Evolutionary conservation across 2,329 filamentous ascomycete species (phyloP).

Genomic region (Tolypocladium paradoxum): DNA sequence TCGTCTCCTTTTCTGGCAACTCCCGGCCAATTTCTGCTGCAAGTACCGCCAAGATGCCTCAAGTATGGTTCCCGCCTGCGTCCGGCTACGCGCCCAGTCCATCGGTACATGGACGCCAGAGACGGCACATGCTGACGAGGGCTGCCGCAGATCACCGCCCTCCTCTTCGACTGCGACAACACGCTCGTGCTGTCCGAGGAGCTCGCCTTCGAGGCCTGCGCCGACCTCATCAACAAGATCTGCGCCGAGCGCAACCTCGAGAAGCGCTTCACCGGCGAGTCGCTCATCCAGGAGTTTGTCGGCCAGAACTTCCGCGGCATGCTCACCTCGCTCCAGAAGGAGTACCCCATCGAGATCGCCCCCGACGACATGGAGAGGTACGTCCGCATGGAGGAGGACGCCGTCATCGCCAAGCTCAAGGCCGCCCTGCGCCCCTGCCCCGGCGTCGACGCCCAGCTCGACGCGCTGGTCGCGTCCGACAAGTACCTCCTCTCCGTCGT

Average conservation of each 20-base stretch:
- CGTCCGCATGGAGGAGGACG: slow-evolving; percentile 68
- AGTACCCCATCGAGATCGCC: slow-evolving; percentile 61
- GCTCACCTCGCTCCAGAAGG: slow-evolving; percentile 65
- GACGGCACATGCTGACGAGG: not conserved
- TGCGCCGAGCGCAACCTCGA: slow-evolving; percentile 53
- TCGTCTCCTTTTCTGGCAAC: not conserved
- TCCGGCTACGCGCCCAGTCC: too few relatives aligned
- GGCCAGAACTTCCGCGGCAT: slow-evolving; percentile 93
- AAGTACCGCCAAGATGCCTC: not conserved
- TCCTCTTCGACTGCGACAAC: slow-evolving; percentile 78
- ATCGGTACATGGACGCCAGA: not conserved
- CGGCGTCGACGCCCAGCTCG: slow-evolving; percentile 57
- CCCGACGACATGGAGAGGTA: slow-evolving; percentile 61
- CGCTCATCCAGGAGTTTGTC: slow-evolving; percentile 77
- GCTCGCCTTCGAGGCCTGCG: slow-evolving; percentile 84
- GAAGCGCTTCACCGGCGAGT: slow-evolving; percentile 64
- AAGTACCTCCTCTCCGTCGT: slow-evolving; percentile 73
- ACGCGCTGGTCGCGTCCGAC: slow-evolving; percentile 46
- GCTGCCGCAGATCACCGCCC: slow-evolving; percentile 45
- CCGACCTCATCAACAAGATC: slow-evolving; percentile 80
- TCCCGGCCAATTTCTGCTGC: not conserved
- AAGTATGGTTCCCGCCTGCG: not conserved
- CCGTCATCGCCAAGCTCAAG: slow-evolving; percentile 71
- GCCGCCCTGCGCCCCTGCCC: slow-evolving; percentile 56
- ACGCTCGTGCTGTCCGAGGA: slow-evolving; percentile 87